phyloP scores from a whole-genome alignment of 257 asterid genomes.

The Anisodus tanguticus region DNA sequence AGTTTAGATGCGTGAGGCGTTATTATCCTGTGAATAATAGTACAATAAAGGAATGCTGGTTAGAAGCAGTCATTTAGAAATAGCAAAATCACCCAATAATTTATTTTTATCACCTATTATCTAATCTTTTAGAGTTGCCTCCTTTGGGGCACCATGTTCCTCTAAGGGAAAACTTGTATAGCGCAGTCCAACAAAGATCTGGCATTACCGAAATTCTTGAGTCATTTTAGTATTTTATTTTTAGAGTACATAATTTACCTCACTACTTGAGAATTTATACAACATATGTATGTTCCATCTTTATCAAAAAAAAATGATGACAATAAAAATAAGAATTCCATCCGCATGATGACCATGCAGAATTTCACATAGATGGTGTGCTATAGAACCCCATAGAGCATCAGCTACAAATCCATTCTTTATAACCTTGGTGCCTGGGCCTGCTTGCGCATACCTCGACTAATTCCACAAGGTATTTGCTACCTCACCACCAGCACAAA shows the following conservation, averaged over 20 bases:
- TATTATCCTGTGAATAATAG: not conserved
- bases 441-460: no score
- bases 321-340: not conserved
- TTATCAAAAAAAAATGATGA: not conserved
- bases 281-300: not conserved
- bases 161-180: not conserved
- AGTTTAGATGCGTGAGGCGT: not conserved
- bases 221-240: not conserved
- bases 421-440: no score
- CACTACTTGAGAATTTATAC: not conserved
- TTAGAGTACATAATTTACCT: not conserved
- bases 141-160: no score
- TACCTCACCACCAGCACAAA: no score
- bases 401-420: not conserved
- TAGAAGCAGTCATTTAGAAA: constrained; percentile 14
- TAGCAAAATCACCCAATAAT: not conserved
- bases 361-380: not conserved
- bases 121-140: not conserved
- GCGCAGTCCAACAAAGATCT: constrained; percentile 18
- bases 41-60: not conserved
- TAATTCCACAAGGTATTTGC: no score
- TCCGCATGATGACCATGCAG: not conserved
- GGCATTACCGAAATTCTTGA: not conserved
- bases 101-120: not conserved
- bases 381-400: not conserved